Evolutionary conservation across 257 asterid species (phyloP), one percentile per base, ranked within the genome.

Genomic region (Anisodus tanguticus): DNA sequence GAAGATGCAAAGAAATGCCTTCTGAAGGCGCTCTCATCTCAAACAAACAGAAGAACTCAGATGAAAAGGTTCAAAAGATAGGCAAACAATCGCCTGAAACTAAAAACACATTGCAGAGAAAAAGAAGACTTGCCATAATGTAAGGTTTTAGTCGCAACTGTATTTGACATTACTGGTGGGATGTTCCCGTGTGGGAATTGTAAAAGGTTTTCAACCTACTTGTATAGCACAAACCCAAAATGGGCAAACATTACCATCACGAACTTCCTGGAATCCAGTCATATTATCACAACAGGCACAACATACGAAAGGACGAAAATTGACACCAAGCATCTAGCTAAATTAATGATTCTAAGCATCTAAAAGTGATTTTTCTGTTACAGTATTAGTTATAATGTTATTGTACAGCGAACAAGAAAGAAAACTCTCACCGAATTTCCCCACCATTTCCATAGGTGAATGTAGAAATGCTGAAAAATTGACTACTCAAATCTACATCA

Each of bases 401-500:
- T 85, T 85, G 90, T 92, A 94, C 96, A 93, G 74, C 51, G 91
- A 86, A 89, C 57, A 89, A 88, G 88, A 41, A 86, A 86, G 53
- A 87, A 71, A 85, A 57, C 87, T 84, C 83, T 57, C 45, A 55
- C 47, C 85, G 35, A 83, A 37, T 83, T 86, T 85, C 86, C 87
- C 91, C 82, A 89, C 90, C 92, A 88, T 63, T 84, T 82, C 85
- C 87, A 68, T 74, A 82, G 84, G 54, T 84, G 78, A 86, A 83
- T 81, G 88, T 85, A 85, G 88, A 80, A 85, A 84, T 64, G 72
- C 90, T 88, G 86, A 90, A 92, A 88, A 88, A 89, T 58, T 86
- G 88, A 87, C 93, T 90, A 87, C 84, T 77, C 53, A 86, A 86
- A 85, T 86, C 94, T 95, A 95, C 89, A 89, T 82, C 84, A 89